A percentile compares a stretch with the other conserved stretches of the same genome.
phyloP scores from a whole-genome alignment of 164 flowering plant genomes.

The Vitis cinerea region DNA sequence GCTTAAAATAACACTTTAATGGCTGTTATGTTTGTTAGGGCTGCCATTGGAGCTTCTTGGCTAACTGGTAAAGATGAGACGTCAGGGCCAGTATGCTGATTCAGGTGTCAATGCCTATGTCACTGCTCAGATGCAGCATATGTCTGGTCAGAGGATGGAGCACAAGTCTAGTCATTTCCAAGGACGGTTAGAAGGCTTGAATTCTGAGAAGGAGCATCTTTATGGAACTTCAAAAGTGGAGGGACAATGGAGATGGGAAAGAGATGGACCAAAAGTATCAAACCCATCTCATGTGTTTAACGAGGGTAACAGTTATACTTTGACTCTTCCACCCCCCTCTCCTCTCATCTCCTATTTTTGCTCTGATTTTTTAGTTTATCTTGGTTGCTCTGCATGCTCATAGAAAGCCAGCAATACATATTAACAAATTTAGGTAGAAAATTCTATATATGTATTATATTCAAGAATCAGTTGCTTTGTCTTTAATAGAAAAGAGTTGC shows the following conservation, averaged over 20 bases:
- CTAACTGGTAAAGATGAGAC: constrained; percentile 25
- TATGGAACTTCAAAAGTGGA: constrained; percentile 22
- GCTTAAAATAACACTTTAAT: too few species aligned
- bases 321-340: not conserved
- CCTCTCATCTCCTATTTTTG: not conserved
- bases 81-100: constrained; percentile 30
- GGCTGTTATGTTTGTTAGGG: not conserved
- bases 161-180: constrained; percentile 21
- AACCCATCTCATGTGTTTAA: constrained; percentile 19
- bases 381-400: too few species aligned
- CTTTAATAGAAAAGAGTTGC: too few species aligned
- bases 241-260: constrained; percentile 34
- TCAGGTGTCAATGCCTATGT: constrained; percentile 26
- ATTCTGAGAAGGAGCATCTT: constrained; percentile 26
- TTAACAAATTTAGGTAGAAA: too few species aligned
- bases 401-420: too few species aligned
- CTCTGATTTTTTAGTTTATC: not conserved
- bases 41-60: not conserved
- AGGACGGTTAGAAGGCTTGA: constrained; percentile 30
- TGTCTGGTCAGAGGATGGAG: constrained; percentile 28
- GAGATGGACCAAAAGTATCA: constrained; percentile 28
- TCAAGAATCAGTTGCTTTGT: too few species aligned
- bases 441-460: too few species aligned
- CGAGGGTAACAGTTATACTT: constrained; percentile 22
- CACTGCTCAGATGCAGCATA: constrained; percentile 25